Base-by-base conservation (phyloP, 257 asterid species). In the Ilex asprella region DNA sequence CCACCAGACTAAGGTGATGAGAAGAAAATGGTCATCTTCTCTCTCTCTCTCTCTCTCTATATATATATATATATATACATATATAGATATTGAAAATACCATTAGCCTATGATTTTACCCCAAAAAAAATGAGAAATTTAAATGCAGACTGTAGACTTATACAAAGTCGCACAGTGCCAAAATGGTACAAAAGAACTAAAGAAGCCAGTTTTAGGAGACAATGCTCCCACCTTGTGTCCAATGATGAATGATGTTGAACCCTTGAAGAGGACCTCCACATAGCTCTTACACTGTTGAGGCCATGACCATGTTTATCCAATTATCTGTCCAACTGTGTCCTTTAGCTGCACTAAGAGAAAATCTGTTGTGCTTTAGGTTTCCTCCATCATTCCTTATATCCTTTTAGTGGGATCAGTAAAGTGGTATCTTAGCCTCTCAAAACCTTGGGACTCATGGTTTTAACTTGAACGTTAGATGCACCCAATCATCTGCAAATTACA, bases 1-100 rank as follows among this genome's bases (percentile, higher is more conserved):
- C 75, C 75, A 74, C 60, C 62, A 64, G 59, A 64, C 41, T 47
- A 74, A 68, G 68, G 60, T 15, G 52, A 59, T 51, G 57, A 11
- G 27, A 55, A 46, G 41, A 35, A 35, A 35, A 35, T 35, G 27
- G 27, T 21, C 1, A 21, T 21, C 27, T 1, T 21, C 27, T 21
- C 27, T 21, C 27, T 21, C 27, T 21, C 27, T 21, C 27, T 21
- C 27, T 21, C 27, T 21, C 27, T 21, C 27, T 21, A 21, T 21
- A 21, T 21, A 21, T 21, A 21, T 21, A 21, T 21, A 21, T 35
- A 35, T 35, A 35, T 35, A 35, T 4, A 35, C 2, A 35, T 35
- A 21, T 35, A 35, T 35, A 35, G 0, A 8, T 35, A 8, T 8
- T n/a, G n/a, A n/a, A n/a, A 35, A 35, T 3, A 8, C 5, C 41